A percentile compares a stretch with the other conserved stretches of the same genome.
Evolutionary conservation across 192 early-diverging fungal genomes (phyloP).

Genomic region (Coemansia sp.): DNA sequence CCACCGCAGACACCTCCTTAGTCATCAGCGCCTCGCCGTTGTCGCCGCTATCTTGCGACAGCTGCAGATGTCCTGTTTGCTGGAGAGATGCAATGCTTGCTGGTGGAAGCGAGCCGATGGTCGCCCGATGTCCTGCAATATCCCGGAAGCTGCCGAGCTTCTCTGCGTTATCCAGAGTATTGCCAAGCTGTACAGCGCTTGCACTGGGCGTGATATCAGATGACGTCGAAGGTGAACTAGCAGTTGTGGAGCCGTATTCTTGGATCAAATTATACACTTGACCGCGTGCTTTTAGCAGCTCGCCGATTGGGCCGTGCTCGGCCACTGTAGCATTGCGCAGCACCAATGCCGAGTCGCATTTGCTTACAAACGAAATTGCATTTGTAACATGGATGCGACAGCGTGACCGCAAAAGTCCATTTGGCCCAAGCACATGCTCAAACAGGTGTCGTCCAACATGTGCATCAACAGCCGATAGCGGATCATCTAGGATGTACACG

Average conservation of each 20-base stretch:
- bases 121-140: constrained; percentile 14
- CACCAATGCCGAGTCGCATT: constrained; percentile 67
- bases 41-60: constrained; percentile 1
- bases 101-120: constrained; percentile 54
- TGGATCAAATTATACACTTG: no score
- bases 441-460: constrained; percentile 58
- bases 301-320: constrained; percentile 66
- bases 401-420: constrained; percentile 78
- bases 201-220: no score
- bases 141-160: not conserved
- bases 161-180: not conserved
- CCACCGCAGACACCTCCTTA: constrained; percentile 76
- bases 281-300: constrained; percentile 61
- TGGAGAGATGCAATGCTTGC: constrained; percentile 54
- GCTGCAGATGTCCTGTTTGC: constrained; percentile 13
- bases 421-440: constrained; percentile 82
- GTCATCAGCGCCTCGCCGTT: constrained; percentile 57
- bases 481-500: no score
- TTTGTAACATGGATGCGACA: constrained; percentile 81
- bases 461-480: no score
- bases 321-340: constrained; percentile 69
- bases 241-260: no score
- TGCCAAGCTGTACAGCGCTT: not conserved
- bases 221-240: no score
- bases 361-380: constrained; percentile 73